Conservation (phyloP, 805 yeast genomes). For the Schizosaccharomyces osmophilus region DNA sequence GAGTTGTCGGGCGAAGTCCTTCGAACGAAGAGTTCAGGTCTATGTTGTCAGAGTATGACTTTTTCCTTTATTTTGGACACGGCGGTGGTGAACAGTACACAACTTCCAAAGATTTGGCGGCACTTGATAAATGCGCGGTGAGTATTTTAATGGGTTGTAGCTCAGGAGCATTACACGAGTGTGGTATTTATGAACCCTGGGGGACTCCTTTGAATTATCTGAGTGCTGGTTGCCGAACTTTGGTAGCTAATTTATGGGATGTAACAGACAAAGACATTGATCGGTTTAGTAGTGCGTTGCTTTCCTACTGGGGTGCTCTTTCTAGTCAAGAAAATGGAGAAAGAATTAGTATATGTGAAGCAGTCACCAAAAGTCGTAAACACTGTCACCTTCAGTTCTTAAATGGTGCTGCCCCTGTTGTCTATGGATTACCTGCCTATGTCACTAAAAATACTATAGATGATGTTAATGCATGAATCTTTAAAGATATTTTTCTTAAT, state of each 20-base stretch:
- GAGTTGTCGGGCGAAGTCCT: constrained; percentile 33
- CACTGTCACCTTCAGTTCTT: constrained; percentile 45
- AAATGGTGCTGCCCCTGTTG: constrained; percentile 81
- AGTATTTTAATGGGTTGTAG: constrained; percentile 66
- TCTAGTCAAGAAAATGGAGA: constrained; percentile 17
- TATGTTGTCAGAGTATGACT: constrained; percentile 19
- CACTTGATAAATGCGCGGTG: constrained; percentile 16
- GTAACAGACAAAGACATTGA: constrained; percentile 93
- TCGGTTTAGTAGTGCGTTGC: constrained; percentile 35
- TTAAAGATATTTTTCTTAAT: too few species aligned
- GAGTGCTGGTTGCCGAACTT: constrained; percentile 58
- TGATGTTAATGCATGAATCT: not conserved
- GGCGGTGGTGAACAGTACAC: constrained; percentile 87
- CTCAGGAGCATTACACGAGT: constrained; percentile 38
- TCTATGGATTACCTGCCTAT: constrained; percentile 60
- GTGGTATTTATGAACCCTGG: constrained; percentile 39
- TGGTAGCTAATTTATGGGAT: constrained; percentile 80
- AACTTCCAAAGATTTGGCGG: constrained; percentile 28
- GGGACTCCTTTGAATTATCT: constrained; percentile 62
- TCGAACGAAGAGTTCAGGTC: constrained; percentile 26
- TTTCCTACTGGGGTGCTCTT: constrained; percentile 43
- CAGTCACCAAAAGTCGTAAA: constrained; percentile 38
- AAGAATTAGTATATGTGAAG: constrained; percentile 12
- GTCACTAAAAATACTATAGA: not conserved
- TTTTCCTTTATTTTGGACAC: constrained; percentile 72